A percentile compares a stretch with the other conserved stretches of the same genome.
Evolutionary conservation across 75 land plant genomes (phyloP).

Genomic region (Pseudotsuga menziesii): DNA sequence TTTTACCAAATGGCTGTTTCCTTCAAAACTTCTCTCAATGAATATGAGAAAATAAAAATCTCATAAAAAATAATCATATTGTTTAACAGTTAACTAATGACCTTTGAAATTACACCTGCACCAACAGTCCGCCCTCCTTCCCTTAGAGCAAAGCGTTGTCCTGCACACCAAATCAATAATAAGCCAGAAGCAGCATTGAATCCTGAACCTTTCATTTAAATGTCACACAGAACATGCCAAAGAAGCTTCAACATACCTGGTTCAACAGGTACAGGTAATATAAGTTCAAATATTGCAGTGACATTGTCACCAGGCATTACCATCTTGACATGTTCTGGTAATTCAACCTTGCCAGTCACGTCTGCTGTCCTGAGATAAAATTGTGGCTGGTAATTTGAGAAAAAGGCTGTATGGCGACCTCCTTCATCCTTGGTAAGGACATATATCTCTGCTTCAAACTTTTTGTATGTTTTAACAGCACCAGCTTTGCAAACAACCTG

Average conservation of each 20-base stretch:
- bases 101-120: slow-evolving; percentile 89
- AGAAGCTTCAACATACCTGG: slow-evolving; percentile 38
- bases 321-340: slow-evolving; percentile 96
- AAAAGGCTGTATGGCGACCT: slow-evolving; percentile 94
- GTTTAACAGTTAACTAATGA: slow-evolving; percentile 27
- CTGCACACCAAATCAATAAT: slow-evolving; percentile 22
- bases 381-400: slow-evolving; percentile 93
- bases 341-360: slow-evolving; percentile 88
- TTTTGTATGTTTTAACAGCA: slow-evolving; percentile 69
- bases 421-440: slow-evolving; percentile 98
- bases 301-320: slow-evolving; percentile 99
- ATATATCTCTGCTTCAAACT: slow-evolving; percentile 96
- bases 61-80: not conserved
- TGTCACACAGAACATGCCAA: not conserved
- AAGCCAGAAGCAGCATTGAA: not conserved
- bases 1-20: not conserved
- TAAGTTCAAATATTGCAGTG: slow-evolving; percentile 84
- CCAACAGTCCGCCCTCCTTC: slow-evolving; percentile 98
- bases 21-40: slow-evolving; percentile 7
- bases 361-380: slow-evolving; percentile 96
- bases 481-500: slow-evolving; percentile 97
- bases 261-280: slow-evolving; percentile 77
- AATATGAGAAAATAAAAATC: not conserved
- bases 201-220: not conserved
- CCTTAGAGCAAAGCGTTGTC: slow-evolving; percentile 93